A percentile compares a stretch with the other conserved stretches of the same genome.
These are phyloP conservation scores for Mariannaea sp. DNA, from an alignment of 2,329 filamentous ascomycete species.

Conservation along the genomic window DNA sequence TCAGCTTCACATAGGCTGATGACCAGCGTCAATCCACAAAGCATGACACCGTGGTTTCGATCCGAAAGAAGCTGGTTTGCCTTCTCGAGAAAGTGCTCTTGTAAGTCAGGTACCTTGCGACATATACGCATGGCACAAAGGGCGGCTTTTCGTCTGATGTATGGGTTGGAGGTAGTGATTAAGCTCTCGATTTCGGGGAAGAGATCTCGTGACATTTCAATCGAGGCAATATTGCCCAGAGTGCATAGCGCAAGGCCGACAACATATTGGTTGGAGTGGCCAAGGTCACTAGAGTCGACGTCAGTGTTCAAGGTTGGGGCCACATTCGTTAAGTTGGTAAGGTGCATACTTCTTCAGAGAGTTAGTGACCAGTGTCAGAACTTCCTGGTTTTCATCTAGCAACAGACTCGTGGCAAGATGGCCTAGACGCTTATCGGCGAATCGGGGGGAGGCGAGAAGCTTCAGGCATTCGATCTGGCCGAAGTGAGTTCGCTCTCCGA, in stretches of 20 bases:
- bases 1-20: constrained; percentile 94
- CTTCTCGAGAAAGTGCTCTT: constrained; percentile 97
- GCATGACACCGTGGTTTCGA: constrained; percentile 91
- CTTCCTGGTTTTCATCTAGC: constrained; percentile 97
- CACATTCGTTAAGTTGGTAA: background rate
- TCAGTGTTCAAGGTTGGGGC: constrained; percentile 26
- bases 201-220: constrained; percentile 97
- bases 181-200: constrained; percentile 95
- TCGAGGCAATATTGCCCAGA: constrained; percentile 93
- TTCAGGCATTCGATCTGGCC: constrained; percentile 99
- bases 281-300: constrained; percentile 71
- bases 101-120: constrained; percentile 93
- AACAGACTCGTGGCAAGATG: constrained; percentile 96
- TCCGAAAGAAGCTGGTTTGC: constrained; percentile 86
- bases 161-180: constrained; percentile 93
- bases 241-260: constrained; percentile 96
- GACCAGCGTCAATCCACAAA: constrained; percentile 90
- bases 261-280: constrained; percentile 97
- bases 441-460: constrained; percentile 92
- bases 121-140: constrained; percentile 99
- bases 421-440: constrained; percentile 95
- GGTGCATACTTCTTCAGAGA: constrained; percentile 86
- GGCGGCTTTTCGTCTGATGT: constrained; percentile 94
- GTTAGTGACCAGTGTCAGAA: constrained; percentile 95
- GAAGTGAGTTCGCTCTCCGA: constrained; percentile 97